Evolutionary conservation across 345 rosid species (phyloP).

Genomic region (Acer yangbiense): DNA sequence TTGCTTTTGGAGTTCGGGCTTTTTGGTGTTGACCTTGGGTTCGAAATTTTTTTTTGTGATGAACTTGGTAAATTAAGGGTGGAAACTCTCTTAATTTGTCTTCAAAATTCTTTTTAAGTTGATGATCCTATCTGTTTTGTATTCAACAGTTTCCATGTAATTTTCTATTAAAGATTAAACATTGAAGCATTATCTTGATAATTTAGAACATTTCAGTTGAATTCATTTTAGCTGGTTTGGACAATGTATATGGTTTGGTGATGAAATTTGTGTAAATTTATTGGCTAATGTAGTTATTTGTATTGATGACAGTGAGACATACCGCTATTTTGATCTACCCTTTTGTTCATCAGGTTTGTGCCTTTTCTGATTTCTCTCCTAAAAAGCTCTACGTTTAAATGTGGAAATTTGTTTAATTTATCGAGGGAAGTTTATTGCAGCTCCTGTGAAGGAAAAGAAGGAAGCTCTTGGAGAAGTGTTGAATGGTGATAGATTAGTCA

Average conservation of each 20-base stretch:
- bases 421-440: slow-evolving; percentile 23
- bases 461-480: slow-evolving; percentile 76
- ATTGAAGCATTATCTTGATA: neutral
- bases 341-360: slow-evolving; percentile 34
- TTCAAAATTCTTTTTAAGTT: neutral
- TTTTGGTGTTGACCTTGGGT: neutral
- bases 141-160: neutral
- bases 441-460: slow-evolving; percentile 41
- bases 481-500: slow-evolving; percentile 70
- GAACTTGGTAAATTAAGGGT: neutral
- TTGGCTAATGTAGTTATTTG: neutral
- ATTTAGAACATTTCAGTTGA: neutral
- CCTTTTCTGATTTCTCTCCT: neutral
- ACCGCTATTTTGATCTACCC: slow-evolving; percentile 39
- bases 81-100: neutral
- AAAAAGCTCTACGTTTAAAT: neutral
- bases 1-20: neutral
- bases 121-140: neutral
- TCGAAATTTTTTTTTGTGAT: neutral
- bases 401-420: neutral
- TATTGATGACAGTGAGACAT: slow-evolving; percentile 31
- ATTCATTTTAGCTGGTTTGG: neutral
- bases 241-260: neutral
- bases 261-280: neutral
- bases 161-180: neutral